phyloP scores from a whole-genome alignment of 805 yeast species.

The Citeromyces matritensis region DNA sequence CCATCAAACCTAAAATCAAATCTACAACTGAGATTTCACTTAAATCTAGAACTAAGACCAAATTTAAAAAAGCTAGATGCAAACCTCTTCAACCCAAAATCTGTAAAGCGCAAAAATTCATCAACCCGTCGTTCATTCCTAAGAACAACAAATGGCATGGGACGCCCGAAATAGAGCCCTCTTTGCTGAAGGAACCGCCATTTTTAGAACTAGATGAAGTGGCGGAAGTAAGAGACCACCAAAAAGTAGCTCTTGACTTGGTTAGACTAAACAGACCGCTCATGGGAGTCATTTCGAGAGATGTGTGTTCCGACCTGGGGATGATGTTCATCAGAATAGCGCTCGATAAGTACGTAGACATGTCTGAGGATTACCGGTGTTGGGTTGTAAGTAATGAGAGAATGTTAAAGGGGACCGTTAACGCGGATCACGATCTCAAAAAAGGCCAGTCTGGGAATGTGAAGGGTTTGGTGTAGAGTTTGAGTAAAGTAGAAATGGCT shows the following conservation, averaged over 20 bases:
- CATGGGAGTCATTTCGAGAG: neutral
- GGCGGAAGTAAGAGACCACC: neutral
- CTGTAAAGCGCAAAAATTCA: neutral
- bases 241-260: neutral
- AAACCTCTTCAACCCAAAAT: neutral
- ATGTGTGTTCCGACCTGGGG: neutral
- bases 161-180: neutral
- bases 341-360: neutral
- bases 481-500: too few relatives aligned
- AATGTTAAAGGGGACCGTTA: too few relatives aligned
- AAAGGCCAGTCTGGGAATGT: too few relatives aligned
- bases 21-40: too few relatives aligned
- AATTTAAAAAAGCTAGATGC: too few relatives aligned
- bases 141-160: neutral
- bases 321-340: conserved; percentile 1
- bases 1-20: too few relatives aligned
- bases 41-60: too few relatives aligned
- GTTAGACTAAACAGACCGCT: neutral
- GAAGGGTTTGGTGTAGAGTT: too few relatives aligned
- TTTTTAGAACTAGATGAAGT: neutral
- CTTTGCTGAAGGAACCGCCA: neutral
- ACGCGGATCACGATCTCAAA: too few relatives aligned
- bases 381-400: conserved; percentile 1
- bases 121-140: neutral
- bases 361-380: neutral